Conservation (phyloP, 2,329 filamentous ascomycete species). For the Epichloe sibirici region DNA sequence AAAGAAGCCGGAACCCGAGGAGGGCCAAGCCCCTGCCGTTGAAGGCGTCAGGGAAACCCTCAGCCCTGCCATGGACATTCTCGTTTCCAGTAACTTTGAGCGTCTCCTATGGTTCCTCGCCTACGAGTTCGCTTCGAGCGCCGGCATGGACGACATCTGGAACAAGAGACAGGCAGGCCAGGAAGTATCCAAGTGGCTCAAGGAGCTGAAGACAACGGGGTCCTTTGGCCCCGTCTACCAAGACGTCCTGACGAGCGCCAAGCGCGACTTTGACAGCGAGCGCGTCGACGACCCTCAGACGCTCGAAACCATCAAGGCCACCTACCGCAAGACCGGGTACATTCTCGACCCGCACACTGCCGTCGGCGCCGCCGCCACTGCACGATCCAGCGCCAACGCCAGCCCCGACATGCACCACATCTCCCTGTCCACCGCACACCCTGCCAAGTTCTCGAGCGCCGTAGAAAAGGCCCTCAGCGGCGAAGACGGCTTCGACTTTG, state of each 20-base stretch:
- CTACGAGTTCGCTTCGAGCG: conserved; percentile 51
- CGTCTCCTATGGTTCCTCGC: conserved; percentile 87
- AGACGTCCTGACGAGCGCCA: conserved; percentile 59
- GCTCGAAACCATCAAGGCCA: conserved; percentile 47
- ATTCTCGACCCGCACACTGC: conserved; percentile 89
- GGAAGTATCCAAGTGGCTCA: conserved; percentile 67
- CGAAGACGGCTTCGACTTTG: conserved; percentile 63
- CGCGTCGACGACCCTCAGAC: conserved; percentile 55
- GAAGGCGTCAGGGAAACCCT: conserved; percentile 82
- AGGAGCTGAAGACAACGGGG: conserved; percentile 66
- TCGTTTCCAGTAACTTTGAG: conserved; percentile 95
- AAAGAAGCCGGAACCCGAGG: conserved; percentile 51
- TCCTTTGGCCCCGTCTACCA: conserved; percentile 68
- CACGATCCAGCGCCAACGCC: conserved; percentile 50
- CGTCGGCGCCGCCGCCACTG: conserved; percentile 68
- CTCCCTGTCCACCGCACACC: conserved; percentile 84
- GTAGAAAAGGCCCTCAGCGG: conserved; percentile 68
- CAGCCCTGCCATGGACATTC: conserved; percentile 93
- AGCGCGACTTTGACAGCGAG: conserved; percentile 71
- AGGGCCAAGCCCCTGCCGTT: conserved; percentile 41
- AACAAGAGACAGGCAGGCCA: conserved; percentile 60
- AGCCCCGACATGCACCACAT: conserved; percentile 53
- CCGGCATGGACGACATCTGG: conserved; percentile 51
- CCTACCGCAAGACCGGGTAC: conserved; percentile 53
- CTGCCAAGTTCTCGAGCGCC: conserved; percentile 83